Conservation (phyloP, 495 filamentous ascomycete genomes). For the Aspergillus leporis region DNA sequence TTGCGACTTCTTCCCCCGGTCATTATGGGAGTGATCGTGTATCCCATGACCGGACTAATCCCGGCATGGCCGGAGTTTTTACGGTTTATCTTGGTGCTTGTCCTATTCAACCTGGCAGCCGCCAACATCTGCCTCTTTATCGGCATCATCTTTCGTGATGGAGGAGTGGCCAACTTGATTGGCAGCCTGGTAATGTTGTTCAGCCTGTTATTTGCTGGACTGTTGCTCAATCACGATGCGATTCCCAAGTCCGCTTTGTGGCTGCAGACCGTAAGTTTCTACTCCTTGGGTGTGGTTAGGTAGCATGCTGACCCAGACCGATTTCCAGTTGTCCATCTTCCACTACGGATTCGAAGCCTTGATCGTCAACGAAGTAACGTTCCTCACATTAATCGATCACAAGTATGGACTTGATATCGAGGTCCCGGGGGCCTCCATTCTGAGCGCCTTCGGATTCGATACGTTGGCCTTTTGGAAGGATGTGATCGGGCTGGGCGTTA, state of each 20-base stretch:
- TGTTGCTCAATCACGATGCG: conserved; percentile 90
- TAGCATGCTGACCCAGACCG: conserved; percentile 18
- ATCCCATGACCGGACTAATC: conserved; percentile 96
- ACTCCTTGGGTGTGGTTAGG: conserved; percentile 1
- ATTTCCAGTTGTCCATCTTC: conserved; percentile 83
- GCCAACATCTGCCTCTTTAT: conserved; percentile 94
- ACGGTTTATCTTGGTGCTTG: conserved; percentile 85
- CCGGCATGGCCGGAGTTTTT: conserved; percentile 82
- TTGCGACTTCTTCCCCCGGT: conserved; percentile 92
- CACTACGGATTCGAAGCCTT: conserved; percentile 97
- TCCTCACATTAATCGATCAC: conserved; percentile 83
- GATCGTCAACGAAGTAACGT: conserved; percentile 97
- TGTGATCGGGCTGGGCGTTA: conserved; percentile 75
- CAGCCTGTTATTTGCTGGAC: conserved; percentile 88
- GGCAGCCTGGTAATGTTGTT: conserved; percentile 98
- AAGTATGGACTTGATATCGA: conserved; percentile 96
- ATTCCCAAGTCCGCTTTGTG: conserved; percentile 82
- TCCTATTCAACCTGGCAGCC: conserved; percentile 94
- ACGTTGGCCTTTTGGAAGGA: conserved; percentile 82
- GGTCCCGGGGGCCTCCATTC: conserved; percentile 90
- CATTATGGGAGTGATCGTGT: conserved; percentile 94
- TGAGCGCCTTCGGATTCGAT: conserved; percentile 91
- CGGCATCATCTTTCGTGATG: conserved; percentile 89
- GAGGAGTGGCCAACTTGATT: conserved; percentile 90
- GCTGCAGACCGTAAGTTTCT: conserved; percentile 71